These are phyloP conservation scores for Coleophoma eucalyptorum DNA, from an alignment of 2,329 filamentous ascomycete genomes.

Conservation along the genomic window DNA sequence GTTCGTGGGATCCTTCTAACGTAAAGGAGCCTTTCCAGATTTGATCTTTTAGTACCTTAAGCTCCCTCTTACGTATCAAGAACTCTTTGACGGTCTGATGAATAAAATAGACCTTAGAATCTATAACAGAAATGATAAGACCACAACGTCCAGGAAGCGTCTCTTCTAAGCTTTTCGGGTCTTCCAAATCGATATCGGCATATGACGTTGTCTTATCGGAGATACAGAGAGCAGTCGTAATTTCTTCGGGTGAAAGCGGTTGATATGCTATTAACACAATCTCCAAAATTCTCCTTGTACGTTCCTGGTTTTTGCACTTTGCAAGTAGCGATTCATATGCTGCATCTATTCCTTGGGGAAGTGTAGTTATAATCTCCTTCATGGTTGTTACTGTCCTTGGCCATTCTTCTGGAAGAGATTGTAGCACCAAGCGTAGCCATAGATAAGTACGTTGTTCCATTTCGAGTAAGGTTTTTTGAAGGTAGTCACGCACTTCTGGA, in stretches of 20 bases:
- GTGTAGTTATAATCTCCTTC: background rate
- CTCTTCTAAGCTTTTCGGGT: background rate
- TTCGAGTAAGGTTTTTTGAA: constrained; percentile 3
- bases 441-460: constrained; percentile 12
- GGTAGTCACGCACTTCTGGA: background rate
- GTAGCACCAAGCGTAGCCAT: constrained; percentile 8
- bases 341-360: constrained; percentile 2
- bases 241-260: constrained; percentile 8
- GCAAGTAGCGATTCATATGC: constrained; percentile 5
- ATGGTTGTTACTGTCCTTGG: background rate
- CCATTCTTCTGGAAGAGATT: constrained; percentile 5
- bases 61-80: too few relatives aligned
- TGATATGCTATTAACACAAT: constrained; percentile 7
- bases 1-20: too few relatives aligned
- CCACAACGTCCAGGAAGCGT: constrained; percentile 7
- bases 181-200: constrained; percentile 4
- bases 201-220: background rate
- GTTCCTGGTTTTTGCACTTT: background rate
- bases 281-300: constrained; percentile 2
- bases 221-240: constrained; percentile 7
- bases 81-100: constrained; percentile 34
- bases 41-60: too few relatives aligned
- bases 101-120: constrained; percentile 27
- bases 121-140: constrained; percentile 9
- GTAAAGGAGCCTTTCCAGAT: too few relatives aligned